phyloP scores from a whole-genome alignment of 495 filamentous ascomycete species.

The Penicillium silybi region DNA sequence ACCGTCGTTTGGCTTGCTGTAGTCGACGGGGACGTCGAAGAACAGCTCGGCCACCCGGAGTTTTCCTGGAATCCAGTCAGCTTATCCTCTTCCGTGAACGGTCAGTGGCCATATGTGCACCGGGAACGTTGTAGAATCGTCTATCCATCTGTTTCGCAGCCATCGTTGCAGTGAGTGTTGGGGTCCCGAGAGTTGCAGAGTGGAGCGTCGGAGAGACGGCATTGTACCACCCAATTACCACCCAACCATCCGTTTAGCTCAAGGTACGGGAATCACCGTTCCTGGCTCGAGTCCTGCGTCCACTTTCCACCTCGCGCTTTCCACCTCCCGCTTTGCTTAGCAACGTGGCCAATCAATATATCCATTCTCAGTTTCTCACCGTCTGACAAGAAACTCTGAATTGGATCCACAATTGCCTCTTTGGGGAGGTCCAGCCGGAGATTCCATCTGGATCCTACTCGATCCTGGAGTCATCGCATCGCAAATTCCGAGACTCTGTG shows the following conservation, averaged over 20 bases:
- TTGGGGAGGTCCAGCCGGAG: slow-evolving; percentile 18
- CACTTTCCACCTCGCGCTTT: neutral
- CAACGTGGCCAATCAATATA: neutral
- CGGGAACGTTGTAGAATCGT: slow-evolving; percentile 42
- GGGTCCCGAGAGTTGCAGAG: slow-evolving; percentile 4
- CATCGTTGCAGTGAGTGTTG: slow-evolving; percentile 17
- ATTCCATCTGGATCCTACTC: neutral
- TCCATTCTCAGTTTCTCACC: neutral
- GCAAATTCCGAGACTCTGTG: slow-evolving; percentile 12
- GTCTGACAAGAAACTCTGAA: neutral
- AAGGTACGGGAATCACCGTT: neutral
- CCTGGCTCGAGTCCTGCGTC: neutral
- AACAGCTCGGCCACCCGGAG: slow-evolving; percentile 74
- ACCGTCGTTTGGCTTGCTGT: slow-evolving; percentile 57
- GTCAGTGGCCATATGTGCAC: slow-evolving; percentile 17
- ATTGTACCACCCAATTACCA: neutral
- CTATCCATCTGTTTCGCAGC: slow-evolving; percentile 44
- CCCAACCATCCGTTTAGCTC: neutral
- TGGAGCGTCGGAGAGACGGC: neutral
- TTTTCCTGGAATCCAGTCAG: slow-evolving; percentile 52
- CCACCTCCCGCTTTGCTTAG: no score
- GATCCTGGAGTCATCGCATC: neutral
- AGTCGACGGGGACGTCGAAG: slow-evolving; percentile 80
- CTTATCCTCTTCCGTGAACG: neutral
- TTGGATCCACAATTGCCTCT: slow-evolving; percentile 1